A percentile compares a stretch with the other conserved stretches of the same genome.
Evolutionary conservation across 2,329 filamentous ascomycete species (phyloP).

Genomic region (Alternaria postmessia): DNA sequence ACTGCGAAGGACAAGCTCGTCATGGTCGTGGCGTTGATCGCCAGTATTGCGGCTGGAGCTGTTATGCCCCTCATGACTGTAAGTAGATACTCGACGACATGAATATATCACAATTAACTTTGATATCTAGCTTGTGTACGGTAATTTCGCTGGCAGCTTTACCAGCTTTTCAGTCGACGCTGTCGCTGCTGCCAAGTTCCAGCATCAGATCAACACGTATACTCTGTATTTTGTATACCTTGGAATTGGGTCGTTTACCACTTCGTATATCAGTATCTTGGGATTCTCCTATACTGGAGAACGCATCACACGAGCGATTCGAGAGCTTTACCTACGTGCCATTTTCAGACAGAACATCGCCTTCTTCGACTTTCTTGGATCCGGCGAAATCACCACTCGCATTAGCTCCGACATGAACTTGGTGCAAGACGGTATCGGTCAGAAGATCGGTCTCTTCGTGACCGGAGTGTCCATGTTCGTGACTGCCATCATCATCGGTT

Average conservation of each 20-base stretch:
- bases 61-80: conserved; percentile 77
- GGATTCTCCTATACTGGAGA: conserved; percentile 78
- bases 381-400: conserved; percentile 92
- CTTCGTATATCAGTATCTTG: conserved; percentile 77
- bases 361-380: conserved; percentile 80
- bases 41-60: conserved; percentile 75
- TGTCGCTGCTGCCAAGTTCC: conserved; percentile 35
- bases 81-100: conserved; percentile 9
- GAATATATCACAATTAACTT: neutral
- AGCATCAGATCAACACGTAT: conserved; percentile 40
- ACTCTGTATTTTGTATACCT: conserved; percentile 53
- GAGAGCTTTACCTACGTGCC: conserved; percentile 70
- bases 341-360: conserved; percentile 54
- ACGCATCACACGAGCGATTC: conserved; percentile 56
- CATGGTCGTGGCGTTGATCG: conserved; percentile 64
- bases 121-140: conserved; percentile 45
- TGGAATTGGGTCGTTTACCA: conserved; percentile 63
- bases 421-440: conserved; percentile 84
- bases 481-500: conserved; percentile 89
- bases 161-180: conserved; percentile 46
- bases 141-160: conserved; percentile 50
- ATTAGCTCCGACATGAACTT: conserved; percentile 96
- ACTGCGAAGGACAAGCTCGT: conserved; percentile 52
- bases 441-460: conserved; percentile 49
- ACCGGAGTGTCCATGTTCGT: conserved; percentile 66